These are phyloP conservation scores for Sechiopsis laciniata DNA, from an alignment of 306 rosid species.

Conservation along the genomic window DNA sequence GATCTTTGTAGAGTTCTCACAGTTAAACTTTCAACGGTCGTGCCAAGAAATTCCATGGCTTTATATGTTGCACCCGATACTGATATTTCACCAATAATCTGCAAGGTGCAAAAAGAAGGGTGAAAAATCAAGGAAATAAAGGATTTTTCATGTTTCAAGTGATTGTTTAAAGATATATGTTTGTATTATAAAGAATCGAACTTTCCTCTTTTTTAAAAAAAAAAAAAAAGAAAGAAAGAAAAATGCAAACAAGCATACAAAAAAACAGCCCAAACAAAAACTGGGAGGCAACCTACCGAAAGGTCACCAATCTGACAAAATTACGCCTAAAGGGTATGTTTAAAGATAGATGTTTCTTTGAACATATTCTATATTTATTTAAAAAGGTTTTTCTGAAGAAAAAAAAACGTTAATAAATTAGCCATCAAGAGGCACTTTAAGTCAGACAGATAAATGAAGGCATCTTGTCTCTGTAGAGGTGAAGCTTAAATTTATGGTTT, in stretches of 20 bases:
- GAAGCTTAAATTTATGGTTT: background rate
- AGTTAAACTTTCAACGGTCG: conserved; percentile 75
- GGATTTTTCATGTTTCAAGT: background rate
- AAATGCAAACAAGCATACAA: background rate
- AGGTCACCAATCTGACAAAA: background rate
- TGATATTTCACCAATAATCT: conserved; percentile 91
- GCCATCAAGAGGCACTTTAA: background rate
- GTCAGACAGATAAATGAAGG: background rate
- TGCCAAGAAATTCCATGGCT: conserved; percentile 88
- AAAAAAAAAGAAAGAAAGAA: too few species aligned
- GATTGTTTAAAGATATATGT: too few species aligned
- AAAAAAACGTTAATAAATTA: too few species aligned
- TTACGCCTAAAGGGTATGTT: too few species aligned
- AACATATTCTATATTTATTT: background rate
- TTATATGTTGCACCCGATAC: conserved; percentile 92
- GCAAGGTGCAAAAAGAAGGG: conserved; percentile 21
- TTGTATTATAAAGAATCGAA: too few species aligned
- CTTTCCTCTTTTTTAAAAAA: too few species aligned
- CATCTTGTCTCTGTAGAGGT: background rate
- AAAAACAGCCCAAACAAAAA: background rate
- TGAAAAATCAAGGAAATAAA: too few species aligned
- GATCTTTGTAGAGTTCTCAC: conserved; percentile 37
- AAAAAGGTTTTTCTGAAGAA: too few species aligned
- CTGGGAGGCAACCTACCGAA: background rate
- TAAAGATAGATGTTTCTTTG: background rate